Conservation (phyloP, 352 stramenopile genomes). For the Vaucheria bursata region DNA sequence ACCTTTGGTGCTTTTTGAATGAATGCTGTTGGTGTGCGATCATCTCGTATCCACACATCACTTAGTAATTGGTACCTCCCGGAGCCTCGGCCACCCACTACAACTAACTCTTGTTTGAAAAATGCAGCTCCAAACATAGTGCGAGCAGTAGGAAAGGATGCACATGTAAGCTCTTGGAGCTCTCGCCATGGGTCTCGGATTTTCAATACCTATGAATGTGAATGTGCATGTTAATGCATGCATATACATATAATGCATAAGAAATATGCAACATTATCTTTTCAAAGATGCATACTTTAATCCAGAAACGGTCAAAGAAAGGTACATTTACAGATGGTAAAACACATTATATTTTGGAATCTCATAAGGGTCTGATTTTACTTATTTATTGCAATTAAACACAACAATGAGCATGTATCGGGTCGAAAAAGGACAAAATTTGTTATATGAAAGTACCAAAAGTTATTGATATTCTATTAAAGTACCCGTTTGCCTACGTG, state of each 20-base stretch:
- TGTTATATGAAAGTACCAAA: too few species aligned
- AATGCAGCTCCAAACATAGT: constrained; percentile 60
- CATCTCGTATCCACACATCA: constrained; percentile 71
- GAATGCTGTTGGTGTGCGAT: constrained; percentile 47
- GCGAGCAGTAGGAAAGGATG: constrained; percentile 57
- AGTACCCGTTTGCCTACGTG: neutral
- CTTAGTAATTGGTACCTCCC: constrained; percentile 61
- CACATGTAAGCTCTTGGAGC: constrained; percentile 56
- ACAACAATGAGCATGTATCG: too few species aligned
- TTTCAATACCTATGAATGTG: neutral
- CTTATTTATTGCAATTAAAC: too few species aligned
- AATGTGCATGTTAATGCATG: too few species aligned
- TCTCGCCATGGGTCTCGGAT: constrained; percentile 21
- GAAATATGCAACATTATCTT: too few species aligned
- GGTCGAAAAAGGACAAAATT: too few species aligned
- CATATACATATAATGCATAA: too few species aligned
- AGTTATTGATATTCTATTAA: neutral
- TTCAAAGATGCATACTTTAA: too few species aligned
- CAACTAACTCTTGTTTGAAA: constrained; percentile 66
- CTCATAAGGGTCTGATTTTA: too few species aligned
- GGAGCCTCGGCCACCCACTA: constrained; percentile 60
- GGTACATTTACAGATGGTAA: too few species aligned
- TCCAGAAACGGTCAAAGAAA: neutral
- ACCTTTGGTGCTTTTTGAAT: constrained; percentile 4
- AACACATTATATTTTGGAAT: too few species aligned